These are phyloP conservation scores for Carex parvula DNA, from an alignment of 176 grass and related monocot species.

Conservation along the genomic window DNA sequence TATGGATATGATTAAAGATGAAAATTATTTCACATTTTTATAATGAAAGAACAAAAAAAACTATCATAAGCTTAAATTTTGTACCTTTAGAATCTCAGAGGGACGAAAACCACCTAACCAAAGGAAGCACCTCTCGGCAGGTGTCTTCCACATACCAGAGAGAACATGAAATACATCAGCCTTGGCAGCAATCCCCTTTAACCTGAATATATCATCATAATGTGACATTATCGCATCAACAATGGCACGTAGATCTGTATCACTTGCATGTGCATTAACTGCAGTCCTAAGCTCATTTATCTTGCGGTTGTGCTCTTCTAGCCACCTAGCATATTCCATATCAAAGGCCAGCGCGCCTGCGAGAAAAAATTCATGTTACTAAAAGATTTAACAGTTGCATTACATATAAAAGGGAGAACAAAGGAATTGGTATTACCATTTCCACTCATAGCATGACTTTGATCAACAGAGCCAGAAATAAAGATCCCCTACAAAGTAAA, in stretches of 20 bases:
- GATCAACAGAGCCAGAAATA: conserved; percentile 95
- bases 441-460: conserved; percentile 68
- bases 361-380: conserved; percentile 4
- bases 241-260: conserved; percentile 66
- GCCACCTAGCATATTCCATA: conserved; percentile 87
- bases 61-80: conserved; percentile 19
- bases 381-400: not conserved
- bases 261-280: conserved; percentile 86
- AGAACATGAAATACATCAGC: conserved; percentile 93
- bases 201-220: conserved; percentile 85
- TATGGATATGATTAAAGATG: not conserved
- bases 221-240: conserved; percentile 72
- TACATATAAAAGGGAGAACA: not conserved
- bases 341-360: conserved; percentile 90
- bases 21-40: not conserved
- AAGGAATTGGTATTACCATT: conserved; percentile 54
- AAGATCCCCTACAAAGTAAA: conserved; percentile 75
- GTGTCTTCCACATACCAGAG: conserved; percentile 99
- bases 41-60: not conserved
- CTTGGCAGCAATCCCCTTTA: conserved; percentile 83
- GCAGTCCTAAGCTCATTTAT: conserved; percentile 77
- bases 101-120: conserved; percentile 94
- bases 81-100: conserved; percentile 92
- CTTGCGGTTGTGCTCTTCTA: conserved; percentile 91
- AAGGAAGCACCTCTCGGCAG: conserved; percentile 93